Percentiles rank a stretch among this genome's conserved stretches.
Conservation (phyloP, 2,329 filamentous ascomycete genomes). For the Stachybotrys chartarum region DNA sequence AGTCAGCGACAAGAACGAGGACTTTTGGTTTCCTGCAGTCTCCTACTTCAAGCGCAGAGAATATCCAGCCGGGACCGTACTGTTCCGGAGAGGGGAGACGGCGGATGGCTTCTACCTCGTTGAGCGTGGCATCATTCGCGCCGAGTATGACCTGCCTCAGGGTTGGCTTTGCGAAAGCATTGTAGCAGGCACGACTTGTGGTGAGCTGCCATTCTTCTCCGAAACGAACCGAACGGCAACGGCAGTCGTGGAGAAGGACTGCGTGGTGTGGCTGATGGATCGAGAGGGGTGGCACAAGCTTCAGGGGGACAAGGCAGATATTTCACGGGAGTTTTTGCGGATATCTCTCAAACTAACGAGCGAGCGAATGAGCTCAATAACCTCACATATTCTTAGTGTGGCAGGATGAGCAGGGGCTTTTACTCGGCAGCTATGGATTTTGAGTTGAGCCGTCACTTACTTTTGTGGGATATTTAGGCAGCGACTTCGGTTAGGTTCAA, state of each 20-base stretch:
- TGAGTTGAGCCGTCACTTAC: neutral
- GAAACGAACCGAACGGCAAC: conserved; percentile 84
- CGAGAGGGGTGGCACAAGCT: conserved; percentile 63
- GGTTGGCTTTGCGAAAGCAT: conserved; percentile 87
- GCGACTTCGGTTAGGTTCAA: neutral
- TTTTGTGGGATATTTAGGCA: neutral
- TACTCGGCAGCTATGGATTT: neutral
- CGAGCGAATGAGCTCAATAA: conserved; percentile 76
- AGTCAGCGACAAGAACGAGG: conserved; percentile 76
- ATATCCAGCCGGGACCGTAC: conserved; percentile 59
- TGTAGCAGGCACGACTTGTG: conserved; percentile 88
- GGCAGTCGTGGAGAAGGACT: conserved; percentile 74
- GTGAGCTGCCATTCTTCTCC: conserved; percentile 92
- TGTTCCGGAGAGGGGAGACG: conserved; percentile 71
- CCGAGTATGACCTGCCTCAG: conserved; percentile 86
- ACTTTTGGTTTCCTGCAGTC: conserved; percentile 85
- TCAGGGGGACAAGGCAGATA: conserved; percentile 64
- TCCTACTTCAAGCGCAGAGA: conserved; percentile 68
- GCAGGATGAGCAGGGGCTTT: conserved; percentile 26
- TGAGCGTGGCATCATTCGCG: conserved; percentile 80
- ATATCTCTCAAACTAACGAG: conserved; percentile 90
- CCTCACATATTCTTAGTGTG: conserved; percentile 45
- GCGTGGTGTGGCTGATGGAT: conserved; percentile 76
- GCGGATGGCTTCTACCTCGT: conserved; percentile 85
- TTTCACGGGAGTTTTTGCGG: conserved; percentile 76